Evolutionary conservation across 2,329 filamentous ascomycete genomes (phyloP), one percentile per base, ranked within the genome.

Genomic region (Cephalotrichum gorgonifer): DNA sequence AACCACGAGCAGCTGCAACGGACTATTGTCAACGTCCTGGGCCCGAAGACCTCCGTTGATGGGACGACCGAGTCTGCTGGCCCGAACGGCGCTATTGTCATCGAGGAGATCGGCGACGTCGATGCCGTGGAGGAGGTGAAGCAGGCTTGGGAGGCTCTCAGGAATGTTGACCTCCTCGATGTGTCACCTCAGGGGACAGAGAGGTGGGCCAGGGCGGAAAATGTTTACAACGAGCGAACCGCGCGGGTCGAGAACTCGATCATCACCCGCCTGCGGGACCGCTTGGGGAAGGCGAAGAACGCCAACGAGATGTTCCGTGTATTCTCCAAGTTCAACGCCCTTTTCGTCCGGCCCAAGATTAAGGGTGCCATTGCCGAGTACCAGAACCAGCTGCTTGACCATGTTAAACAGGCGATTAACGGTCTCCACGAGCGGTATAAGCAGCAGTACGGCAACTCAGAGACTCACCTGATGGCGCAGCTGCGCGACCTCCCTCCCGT

Each of bases 221-320:
- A 91, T 56, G 84, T 87, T 35, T 99, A 99, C 73, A 97, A 96
- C 56, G 94, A 98, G 64, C 85, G 94, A 35, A 98, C 94, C 9
- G 91, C 93, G 17, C 82, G 93, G 52, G 93, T 99, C 4, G 93
- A 99, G 64, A 98, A 98, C 67, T 96, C 93, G 3, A 98, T 99
- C 65, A 99, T 99, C 63, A 89, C 93, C 30, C 80, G 89, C 48
- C 75, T 98, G 28, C 80, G 93, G 59, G 93, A 98, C 66, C 86
- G 93, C 51, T 76, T 98, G 50, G 93, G 90, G 14, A 95, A 89
- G 6, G 91, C 93, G 12, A 96, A 95, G 74, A 95, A 89, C 53
- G 93, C 93, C 38, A 97, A 95, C 62, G 94, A 98, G 68, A 99
- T 98, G 93, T 99, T 99, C 66, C 86, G 94, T 49, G 93, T 99